Evolutionary conservation across 495 filamentous ascomycete species (phyloP), one percentile per base, ranked within the genome.

Genomic region (Penicillium diatomitis): DNA sequence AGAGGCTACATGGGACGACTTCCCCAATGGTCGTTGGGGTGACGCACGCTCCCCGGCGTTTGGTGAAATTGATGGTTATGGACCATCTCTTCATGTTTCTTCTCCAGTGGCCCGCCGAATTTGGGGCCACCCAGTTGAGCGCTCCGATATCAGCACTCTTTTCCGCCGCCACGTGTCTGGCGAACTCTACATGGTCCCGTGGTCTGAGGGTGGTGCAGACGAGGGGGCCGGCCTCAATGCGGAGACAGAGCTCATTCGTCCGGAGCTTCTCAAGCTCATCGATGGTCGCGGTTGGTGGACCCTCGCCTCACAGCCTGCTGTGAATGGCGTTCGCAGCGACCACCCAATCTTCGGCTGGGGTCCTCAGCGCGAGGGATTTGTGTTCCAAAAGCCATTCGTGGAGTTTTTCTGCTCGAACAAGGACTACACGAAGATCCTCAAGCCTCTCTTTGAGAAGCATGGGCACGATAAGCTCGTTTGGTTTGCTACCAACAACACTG

Each of bases 1-100:
- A 51, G 94, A 96, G 70, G 94, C 94, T 27, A 97, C 92, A 5
- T 98, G 92, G 92, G 92, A 98, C 62, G 92, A 98, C 68, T 98
- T 84, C 70, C 92, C 94, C 46, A 98, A 98, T 74, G 94, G 92
- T 29, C 81, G 92, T 40, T 98, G 91, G 83, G 92, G 92, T 61
- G 91, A 96, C 61, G 88, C 91, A 3, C 77, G 84, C 29, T 90
- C 85, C 10, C 85, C 87, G 2, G 92, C 92, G 0, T 98, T 94
- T 65, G 91, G 92, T 51, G 88, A 95, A 64, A 95, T 95, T 47
- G 90, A 96, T 63, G 90, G 90, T 7, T 95, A 95, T 57, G 90
- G 90, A n/a, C 87, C 89, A 7, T 87, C 82, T 34, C 72, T 97
- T 10, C 91, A 95, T 64, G 83, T 95, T 53, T 82, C 84, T 0